phyloP scores from a whole-genome alignment of 306 rosid genomes.

The Corylus avellana region DNA sequence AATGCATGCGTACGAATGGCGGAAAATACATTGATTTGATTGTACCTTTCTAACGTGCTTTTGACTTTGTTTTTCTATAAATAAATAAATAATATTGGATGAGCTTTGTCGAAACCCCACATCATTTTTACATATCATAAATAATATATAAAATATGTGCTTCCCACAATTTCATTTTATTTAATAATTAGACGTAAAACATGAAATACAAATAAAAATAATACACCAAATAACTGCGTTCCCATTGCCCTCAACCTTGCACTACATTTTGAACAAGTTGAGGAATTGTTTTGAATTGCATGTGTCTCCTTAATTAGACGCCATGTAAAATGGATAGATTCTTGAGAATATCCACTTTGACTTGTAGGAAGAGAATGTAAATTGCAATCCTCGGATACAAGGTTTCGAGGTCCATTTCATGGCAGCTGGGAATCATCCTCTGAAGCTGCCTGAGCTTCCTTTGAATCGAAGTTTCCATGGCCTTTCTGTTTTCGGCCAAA shows the following conservation, averaged over 20 bases:
- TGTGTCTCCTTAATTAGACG: constrained; percentile 26
- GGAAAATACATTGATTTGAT: background rate
- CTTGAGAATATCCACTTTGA: constrained; percentile 59
- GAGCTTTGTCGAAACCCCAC: too few relatives aligned
- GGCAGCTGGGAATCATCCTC: constrained; percentile 49
- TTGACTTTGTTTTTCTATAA: background rate
- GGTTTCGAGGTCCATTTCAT: constrained; percentile 41
- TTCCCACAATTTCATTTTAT: background rate
- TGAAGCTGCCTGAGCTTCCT: constrained; percentile 60
- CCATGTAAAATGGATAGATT: constrained; percentile 61
- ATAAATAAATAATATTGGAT: too few relatives aligned
- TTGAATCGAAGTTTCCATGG: constrained; percentile 16
- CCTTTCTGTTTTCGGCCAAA: constrained; percentile 30
- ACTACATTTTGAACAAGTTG: background rate
- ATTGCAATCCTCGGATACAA: constrained; percentile 50
- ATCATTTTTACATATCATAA: too few relatives aligned
- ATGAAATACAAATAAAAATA: background rate
- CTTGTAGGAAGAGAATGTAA: constrained; percentile 53
- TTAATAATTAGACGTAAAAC: background rate
- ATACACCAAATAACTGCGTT: background rate
- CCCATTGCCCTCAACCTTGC: background rate
- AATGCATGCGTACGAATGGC: background rate
- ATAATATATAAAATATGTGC: too few relatives aligned
- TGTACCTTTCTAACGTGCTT: background rate
- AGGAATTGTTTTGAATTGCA: background rate